Evolutionary conservation across 2,329 filamentous ascomycete genomes (phyloP).

Genomic region (Fusarium poae): DNA sequence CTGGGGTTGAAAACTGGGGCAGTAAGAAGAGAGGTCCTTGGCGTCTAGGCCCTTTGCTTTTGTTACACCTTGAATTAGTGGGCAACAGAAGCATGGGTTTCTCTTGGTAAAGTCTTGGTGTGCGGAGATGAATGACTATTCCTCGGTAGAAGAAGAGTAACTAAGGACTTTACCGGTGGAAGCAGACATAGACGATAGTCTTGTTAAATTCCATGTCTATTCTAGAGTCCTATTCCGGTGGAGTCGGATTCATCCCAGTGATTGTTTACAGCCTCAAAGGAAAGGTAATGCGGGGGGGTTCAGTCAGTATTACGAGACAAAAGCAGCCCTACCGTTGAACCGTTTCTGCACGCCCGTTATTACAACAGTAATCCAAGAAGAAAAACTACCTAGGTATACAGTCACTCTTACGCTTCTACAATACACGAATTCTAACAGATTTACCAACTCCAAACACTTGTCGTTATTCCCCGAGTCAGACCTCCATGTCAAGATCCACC

Average conservation of each 20-base stretch:
- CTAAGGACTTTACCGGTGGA: background rate
- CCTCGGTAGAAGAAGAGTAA: background rate
- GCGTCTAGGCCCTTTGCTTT: constrained; percentile 23
- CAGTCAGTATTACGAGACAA: background rate
- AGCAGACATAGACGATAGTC: background rate
- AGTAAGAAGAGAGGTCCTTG: constrained; percentile 1
- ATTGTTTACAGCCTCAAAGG: constrained; percentile 6
- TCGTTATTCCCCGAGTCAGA: background rate
- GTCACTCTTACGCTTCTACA: background rate
- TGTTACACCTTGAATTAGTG: constrained; percentile 8
- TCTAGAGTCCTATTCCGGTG: constrained; percentile 10
- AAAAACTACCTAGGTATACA: background rate
- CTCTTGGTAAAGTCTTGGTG: background rate
- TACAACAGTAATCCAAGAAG: background rate
- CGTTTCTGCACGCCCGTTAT: constrained; percentile 1
- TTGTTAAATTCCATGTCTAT: constrained; percentile 3
- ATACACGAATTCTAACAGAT: background rate
- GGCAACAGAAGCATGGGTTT: background rate
- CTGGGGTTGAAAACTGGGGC: constrained; percentile 44
- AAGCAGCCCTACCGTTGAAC: background rate
- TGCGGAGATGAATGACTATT: background rate
- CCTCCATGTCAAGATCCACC: constrained; percentile 13
- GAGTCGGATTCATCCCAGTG: constrained; percentile 1
- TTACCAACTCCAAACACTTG: too few relatives aligned
- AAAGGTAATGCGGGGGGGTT: constrained; percentile 32